A percentile compares a stretch with the other conserved stretches of the same genome.
Conservation (phyloP, 129 eudicot species). For the Helianthus tuberosus region DNA sequence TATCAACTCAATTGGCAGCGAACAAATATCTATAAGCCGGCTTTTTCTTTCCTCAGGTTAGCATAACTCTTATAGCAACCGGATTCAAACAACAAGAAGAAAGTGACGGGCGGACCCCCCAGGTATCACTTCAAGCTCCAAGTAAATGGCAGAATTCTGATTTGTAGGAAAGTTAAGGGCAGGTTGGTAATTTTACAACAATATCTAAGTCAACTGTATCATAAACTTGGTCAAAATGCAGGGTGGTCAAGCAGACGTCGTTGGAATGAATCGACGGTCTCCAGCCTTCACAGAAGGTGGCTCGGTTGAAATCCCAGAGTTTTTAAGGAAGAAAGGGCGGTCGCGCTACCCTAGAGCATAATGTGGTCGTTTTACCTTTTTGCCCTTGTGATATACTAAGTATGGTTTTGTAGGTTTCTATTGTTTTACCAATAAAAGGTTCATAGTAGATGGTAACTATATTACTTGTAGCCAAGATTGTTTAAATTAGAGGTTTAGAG, state of each 20-base stretch:
- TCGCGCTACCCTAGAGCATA: slow-evolving; percentile 93
- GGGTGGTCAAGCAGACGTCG: slow-evolving; percentile 57
- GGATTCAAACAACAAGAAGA: slow-evolving; percentile 94
- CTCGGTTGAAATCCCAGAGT: slow-evolving; percentile 78
- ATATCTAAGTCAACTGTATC: slow-evolving; percentile 4
- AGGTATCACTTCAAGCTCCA: slow-evolving; percentile 48
- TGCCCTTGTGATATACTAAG: slow-evolving; percentile 33
- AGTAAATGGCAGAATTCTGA: background rate
- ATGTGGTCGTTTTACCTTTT: slow-evolving; percentile 28
- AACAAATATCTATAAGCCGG: background rate
- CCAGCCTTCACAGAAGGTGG: slow-evolving; percentile 66
- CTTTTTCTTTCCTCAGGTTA: slow-evolving; percentile 50
- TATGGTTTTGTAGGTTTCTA: slow-evolving; percentile 39
- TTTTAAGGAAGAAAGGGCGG: slow-evolving; percentile 89
- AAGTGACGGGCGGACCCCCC: slow-evolving; percentile 62
- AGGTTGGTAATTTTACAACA: slow-evolving; percentile 14
- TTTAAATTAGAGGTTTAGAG: slow-evolving; percentile 30
- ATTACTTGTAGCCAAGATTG: slow-evolving; percentile 17
- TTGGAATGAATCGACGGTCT: slow-evolving; percentile 63
- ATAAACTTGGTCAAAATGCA: slow-evolving; percentile 36
- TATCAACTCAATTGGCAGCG: background rate
- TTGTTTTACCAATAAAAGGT: slow-evolving; percentile 20
- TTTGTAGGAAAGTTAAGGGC: background rate
- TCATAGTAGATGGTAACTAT: background rate
- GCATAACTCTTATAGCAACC: slow-evolving; percentile 93